Conservation (phyloP, 2,329 filamentous ascomycete genomes). For the Pyricularia sp. region DNA sequence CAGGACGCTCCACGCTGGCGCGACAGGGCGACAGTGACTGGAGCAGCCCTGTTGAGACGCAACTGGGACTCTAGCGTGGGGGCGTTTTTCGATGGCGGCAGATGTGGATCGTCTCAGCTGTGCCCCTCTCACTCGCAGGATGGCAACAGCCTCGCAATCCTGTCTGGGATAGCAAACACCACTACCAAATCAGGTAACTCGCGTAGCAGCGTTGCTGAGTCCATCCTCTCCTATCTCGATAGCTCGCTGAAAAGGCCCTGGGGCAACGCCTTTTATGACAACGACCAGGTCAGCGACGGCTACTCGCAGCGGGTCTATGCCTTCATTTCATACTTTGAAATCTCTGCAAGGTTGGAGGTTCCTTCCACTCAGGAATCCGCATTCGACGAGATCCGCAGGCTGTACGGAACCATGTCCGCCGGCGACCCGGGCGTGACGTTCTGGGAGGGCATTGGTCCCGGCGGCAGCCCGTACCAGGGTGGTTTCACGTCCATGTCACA, state of each 20-base stretch:
- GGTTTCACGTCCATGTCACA: conserved; percentile 39
- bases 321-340: conserved; percentile 43
- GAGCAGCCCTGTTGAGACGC: conserved; percentile 23
- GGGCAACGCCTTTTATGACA: conserved; percentile 44
- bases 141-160: conserved; percentile 37
- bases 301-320: conserved; percentile 38
- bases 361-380: conserved; percentile 15
- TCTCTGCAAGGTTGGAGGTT: conserved; percentile 32
- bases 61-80: conserved; percentile 32
- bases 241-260: conserved; percentile 26
- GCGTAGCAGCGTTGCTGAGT: conserved; percentile 19
- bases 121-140: conserved; percentile 36
- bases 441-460: conserved; percentile 40
- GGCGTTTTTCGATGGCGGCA: conserved; percentile 35
- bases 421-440: conserved; percentile 36
- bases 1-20: conserved; percentile 30
- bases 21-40: conserved; percentile 23
- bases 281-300: conserved; percentile 20
- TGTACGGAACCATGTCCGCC: conserved; percentile 40
- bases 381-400: conserved; percentile 32
- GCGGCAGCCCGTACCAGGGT: conserved; percentile 32
- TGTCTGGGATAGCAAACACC: conserved; percentile 22
- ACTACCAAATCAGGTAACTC: conserved; percentile 7
- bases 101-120: conserved; percentile 14
- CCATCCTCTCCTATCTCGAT: conserved; percentile 29